A percentile compares a stretch with the other conserved stretches of the same genome.
Conservation (phyloP, 2,329 filamentous ascomycete genomes). For the Falciphora oryzae region DNA sequence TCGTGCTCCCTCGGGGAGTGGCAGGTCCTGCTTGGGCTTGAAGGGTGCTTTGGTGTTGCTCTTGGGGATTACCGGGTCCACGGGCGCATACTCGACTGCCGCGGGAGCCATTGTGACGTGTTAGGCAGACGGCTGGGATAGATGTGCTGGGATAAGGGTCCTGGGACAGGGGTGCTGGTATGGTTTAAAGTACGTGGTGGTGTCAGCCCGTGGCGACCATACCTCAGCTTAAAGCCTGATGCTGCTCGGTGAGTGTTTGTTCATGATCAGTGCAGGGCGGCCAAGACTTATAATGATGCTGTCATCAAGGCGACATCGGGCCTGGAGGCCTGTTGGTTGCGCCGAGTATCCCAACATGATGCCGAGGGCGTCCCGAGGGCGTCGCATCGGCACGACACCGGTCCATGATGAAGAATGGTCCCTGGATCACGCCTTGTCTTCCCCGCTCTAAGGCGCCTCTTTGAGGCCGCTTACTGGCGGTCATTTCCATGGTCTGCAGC, state of each 20-base stretch:
- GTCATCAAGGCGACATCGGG: neutral
- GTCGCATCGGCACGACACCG: no score
- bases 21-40: constrained; percentile 29
- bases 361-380: neutral
- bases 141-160: neutral
- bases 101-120: constrained; percentile 40
- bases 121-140: neutral
- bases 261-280: neutral
- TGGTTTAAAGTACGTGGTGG: neutral
- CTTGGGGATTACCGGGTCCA: constrained; percentile 54
- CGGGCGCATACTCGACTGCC: constrained; percentile 56
- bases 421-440: neutral
- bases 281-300: neutral
- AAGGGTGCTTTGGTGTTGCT: constrained; percentile 45
- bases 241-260: neutral
- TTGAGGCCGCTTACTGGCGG: no score
- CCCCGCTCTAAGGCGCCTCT: no score
- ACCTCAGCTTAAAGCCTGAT: neutral
- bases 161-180: neutral
- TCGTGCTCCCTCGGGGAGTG: constrained; percentile 51
- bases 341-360: neutral
- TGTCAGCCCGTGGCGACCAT: no score
- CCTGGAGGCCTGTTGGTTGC: no score
- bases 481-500: no score
- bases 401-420: neutral